Evolutionary conservation across 306 rosid species (phyloP).

Genomic region (Malus sieversii): DNA sequence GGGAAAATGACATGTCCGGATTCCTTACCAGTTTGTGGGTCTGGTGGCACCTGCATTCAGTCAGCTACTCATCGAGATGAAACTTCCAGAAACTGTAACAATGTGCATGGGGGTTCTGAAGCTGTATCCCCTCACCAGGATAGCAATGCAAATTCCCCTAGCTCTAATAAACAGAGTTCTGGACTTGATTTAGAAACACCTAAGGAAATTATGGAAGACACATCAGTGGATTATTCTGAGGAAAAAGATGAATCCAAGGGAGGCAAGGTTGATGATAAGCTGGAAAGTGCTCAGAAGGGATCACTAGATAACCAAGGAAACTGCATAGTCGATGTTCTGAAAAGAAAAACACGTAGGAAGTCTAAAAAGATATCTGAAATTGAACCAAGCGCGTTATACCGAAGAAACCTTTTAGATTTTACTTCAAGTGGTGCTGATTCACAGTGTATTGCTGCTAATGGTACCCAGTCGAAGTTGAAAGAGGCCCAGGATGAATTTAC

Average conservation of each 20-base stretch:
- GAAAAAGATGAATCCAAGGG: slow-evolving; percentile 23
- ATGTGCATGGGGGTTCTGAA: slow-evolving; percentile 24
- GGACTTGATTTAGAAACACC: slow-evolving; percentile 26
- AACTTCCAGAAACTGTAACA: slow-evolving; percentile 33
- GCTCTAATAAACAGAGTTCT: slow-evolving; percentile 29
- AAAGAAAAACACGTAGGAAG: slow-evolving; percentile 65
- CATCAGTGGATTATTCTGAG: slow-evolving; percentile 15
- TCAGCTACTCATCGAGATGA: slow-evolving; percentile 22
- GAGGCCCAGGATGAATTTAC: slow-evolving; percentile 37
- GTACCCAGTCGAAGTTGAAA: slow-evolving; percentile 24
- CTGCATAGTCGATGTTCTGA: slow-evolving; percentile 29
- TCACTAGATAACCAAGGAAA: slow-evolving; percentile 17
- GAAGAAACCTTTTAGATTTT: slow-evolving; percentile 28
- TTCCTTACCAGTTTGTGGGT: slow-evolving; percentile 27
- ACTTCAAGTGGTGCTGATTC: slow-evolving; percentile 31
- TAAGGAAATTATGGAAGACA: slow-evolving; percentile 26
- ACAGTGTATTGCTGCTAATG: slow-evolving; percentile 28
- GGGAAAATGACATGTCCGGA: slow-evolving; percentile 19
- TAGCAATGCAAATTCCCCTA: slow-evolving; percentile 23
- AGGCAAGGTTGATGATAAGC: slow-evolving; percentile 17
- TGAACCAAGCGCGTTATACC: slow-evolving; percentile 37
- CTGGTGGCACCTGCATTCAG: slow-evolving; percentile 28
- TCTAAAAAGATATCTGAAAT: slow-evolving; percentile 82
- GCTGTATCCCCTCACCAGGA: slow-evolving; percentile 28
- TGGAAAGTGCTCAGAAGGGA: slow-evolving; percentile 22